Conservation (phyloP, 805 yeast species). For the Pichia rugopelliculosa region DNA sequence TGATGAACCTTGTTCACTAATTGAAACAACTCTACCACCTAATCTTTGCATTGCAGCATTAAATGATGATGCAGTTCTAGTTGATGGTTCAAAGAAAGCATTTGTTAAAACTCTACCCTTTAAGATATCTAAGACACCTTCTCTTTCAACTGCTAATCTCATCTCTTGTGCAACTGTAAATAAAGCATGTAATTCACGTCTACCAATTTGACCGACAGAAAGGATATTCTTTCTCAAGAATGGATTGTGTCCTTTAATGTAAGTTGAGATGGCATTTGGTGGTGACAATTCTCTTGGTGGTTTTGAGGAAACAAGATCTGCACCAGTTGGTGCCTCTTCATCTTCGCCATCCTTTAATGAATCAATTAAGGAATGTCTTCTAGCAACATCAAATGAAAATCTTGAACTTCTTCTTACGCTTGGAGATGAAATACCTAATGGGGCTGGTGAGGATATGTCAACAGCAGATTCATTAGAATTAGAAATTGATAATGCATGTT, state of each 20-base stretch:
- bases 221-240: slow-evolving; percentile 82
- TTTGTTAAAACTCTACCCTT: slow-evolving; percentile 89
- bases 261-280: slow-evolving; percentile 70
- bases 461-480: slow-evolving; percentile 8
- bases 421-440: slow-evolving; percentile 24
- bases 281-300: slow-evolving; percentile 66
- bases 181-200: slow-evolving; percentile 85
- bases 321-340: slow-evolving; percentile 46
- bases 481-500: slow-evolving; percentile 32
- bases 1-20: slow-evolving; percentile 80
- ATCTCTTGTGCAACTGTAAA: slow-evolving; percentile 97
- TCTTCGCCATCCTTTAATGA: slow-evolving; percentile 18
- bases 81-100: slow-evolving; percentile 96
- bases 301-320: slow-evolving; percentile 67
- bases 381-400: slow-evolving; percentile 42
- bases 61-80: slow-evolving; percentile 93
- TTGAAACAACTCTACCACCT: slow-evolving; percentile 94
- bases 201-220: slow-evolving; percentile 79
- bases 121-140: slow-evolving; percentile 86
- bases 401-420: slow-evolving; percentile 36
- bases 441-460: slow-evolving; percentile 19
- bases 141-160: slow-evolving; percentile 94
- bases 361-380: slow-evolving; percentile 32
- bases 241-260: slow-evolving; percentile 78
- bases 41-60: slow-evolving; percentile 99